A percentile compares a stretch with the other conserved stretches of the same genome.
Evolutionary conservation across 768 basidiomycete species (phyloP).

Genomic region (Lactarius sp.): DNA sequence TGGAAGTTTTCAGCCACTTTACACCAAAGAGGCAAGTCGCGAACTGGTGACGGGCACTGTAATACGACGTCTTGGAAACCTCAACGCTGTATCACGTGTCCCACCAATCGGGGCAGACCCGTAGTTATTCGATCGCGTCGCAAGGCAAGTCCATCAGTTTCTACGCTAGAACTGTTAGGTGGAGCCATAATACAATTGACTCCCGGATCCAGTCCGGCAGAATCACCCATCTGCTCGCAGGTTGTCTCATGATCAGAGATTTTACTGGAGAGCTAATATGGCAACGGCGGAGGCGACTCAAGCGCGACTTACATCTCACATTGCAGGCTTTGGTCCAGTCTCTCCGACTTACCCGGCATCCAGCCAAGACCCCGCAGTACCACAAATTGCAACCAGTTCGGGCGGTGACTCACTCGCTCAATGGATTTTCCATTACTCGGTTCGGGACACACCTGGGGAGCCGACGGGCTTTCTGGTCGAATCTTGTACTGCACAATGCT

Average conservation of each 20-base stretch:
- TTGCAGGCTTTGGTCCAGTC: neutral
- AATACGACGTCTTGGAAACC: too few species aligned
- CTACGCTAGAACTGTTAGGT: neutral
- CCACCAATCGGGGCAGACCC: neutral
- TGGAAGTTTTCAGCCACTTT: too few species aligned
- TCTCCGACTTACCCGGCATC: neutral
- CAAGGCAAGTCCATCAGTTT: too few species aligned
- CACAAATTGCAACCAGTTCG: neutral
- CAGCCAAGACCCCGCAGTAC: neutral
- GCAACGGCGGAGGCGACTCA: neutral
- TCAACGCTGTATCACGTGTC: neutral
- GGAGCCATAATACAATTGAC: neutral
- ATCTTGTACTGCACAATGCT: neutral
- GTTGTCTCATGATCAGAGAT: neutral
- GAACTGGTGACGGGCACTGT: too few species aligned
- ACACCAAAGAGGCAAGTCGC: too few species aligned
- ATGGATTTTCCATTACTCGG: neutral
- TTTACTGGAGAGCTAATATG: neutral
- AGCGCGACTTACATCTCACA: neutral
- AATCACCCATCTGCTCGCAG: neutral
- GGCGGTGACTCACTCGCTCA: neutral
- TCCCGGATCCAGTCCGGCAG: neutral
- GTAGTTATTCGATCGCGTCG: neutral
- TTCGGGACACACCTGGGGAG: neutral
- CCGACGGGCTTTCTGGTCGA: neutral